Evolutionary conservation across 2,329 filamentous ascomycete genomes (phyloP), one percentile per base, ranked within the genome.

Genomic region (Nannizziopsis arthrosporioides): DNA sequence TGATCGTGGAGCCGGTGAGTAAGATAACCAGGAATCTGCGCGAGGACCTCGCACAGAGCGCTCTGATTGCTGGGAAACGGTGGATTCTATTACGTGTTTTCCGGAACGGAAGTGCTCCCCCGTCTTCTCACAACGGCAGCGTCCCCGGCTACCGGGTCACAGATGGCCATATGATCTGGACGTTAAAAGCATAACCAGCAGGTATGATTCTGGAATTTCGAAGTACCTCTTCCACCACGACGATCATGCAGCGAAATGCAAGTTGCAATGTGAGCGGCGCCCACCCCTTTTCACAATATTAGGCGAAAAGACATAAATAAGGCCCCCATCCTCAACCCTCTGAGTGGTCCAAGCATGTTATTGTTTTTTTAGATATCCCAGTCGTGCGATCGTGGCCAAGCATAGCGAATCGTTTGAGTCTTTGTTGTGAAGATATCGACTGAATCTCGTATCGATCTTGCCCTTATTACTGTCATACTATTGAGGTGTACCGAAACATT

Each of bases 91-190:
- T 46, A 46, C 44, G 44, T 40, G 36, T 40, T 27, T n/a, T 22
- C 44, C 32, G 27, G 36, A 18, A 15, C 36, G 36, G 14, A 19
- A 46, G 27, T 39, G 19, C 14, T 46, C 36, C 44, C 38, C 36
- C 27, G 44, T 34, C 39, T 34, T 27, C 14, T 40, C 44, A 46
- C 10, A 30, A 17, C 39, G 44, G 44, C 36, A 39, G 36, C 22
- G 22, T 27, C 22, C 9, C 36, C 14, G 15, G 36, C 19, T 22
- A 46, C 22, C 7, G 22, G 22, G 36, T 22, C 22, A 31, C 34
- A 32, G 44, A 34, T 39, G 35, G 44, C 44, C 30, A 42, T 48
- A 42, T 48, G 45, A 48, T 42, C 38, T 42, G 38, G 42, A 18
- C 7, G 30, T 42, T 42, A 18, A 9, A 48, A 31, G 19, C n/a